Evolutionary conservation across 441 rosid species (phyloP), one percentile per base, ranked within the genome.

Genomic region (Cnidoscolus chayamansa): DNA sequence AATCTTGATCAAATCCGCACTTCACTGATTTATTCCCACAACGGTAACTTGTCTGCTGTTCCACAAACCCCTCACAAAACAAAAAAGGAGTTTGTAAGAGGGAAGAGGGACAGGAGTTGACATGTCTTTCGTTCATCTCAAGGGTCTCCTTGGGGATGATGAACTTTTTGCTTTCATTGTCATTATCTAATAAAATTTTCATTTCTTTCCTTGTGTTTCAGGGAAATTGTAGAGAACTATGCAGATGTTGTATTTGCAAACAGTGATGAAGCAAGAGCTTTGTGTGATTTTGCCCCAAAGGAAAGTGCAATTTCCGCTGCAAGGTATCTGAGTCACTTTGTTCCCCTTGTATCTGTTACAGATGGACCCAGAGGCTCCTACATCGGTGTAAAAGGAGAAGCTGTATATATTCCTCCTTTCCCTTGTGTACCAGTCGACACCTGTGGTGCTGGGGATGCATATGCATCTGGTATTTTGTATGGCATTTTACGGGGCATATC

Each of bases 371-470:
- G 81, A 77, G 97, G 99, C n/a, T 90, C 99, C 31, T 92, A 92
- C 78, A 86, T 94, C 58, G 98, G 99, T 31, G 88, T 88, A 11
- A 94, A 89, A 84, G 99, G 98, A 79, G 98, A 94, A 84, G 97
- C 98, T 66, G 81, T 90, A 76, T 90, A 87, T 73, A 77, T 94
- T 60, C 90, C 98, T 69, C 94, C 98, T 37, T 86, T 88, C 5
- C 93, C 93, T 30, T 92, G 97, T 63, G 85, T 86, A 30, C 97
- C 94, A 0, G 78, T 87, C 7, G 99, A 92, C 77, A 92, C 96
- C 0, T 90, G 98, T 65, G 97, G 98, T 63, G 97, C 97, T 0
- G 97, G 98, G 56, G 97, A 94, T 74, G 97, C 98, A 2, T 94
- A 90, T 54, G 97, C 98, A 53, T 87, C 98, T 9, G 97, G 98